Base-by-base conservation (phyloP, 176 grass and related monocot species). In the Otatea glauca region DNA sequence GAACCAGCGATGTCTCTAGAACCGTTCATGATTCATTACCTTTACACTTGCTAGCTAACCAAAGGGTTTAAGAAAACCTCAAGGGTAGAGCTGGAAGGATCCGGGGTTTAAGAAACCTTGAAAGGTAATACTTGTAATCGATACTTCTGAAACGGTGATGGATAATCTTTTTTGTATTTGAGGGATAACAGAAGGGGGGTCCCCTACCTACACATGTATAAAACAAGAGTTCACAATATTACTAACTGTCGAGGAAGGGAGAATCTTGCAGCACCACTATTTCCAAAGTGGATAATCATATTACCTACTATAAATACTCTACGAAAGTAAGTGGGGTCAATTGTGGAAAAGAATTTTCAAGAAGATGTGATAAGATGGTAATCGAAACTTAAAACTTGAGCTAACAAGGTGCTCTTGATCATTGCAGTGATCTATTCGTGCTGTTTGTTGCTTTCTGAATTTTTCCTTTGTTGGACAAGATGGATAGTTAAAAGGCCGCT, bases 51-150 rank as follows among this genome's bases (percentile, higher is more conserved):
- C 81, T 66, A 7, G 12, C 66, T 34, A 64, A 45, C 34, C 24
- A 21, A 72, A 77, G 9, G 35, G 44, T 77, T 82, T 78, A 23
- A 37, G 35, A 88, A 88, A 55, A 20, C 54, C 49, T 87, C 59
- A 0, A 37, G 70, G 84, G 45, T 74, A 55, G 41, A 17, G 39
- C 58, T 63, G 75, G 39, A 43, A 25, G 4, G 23, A 25, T 29
- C 39, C 63, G n/a, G 12, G 56, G 39, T 49, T 79, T 79, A 79
- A 79, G 77, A 79, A 12, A 53, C 48, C 15, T 74, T 74, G 48
- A 34, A 65, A 34, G 27, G 25, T 56, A 53, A 38, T 38, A 39
- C 49, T 38, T 38, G 24, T 38, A 27, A 55, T 75, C 32, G 15
- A n/a, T 75, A 17, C 72, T 55, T 37, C 20, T 59, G 23, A 50